These are phyloP conservation scores for Juglanconis oblonga DNA, from an alignment of 2,329 filamentous ascomycete species.

Conservation along the genomic window DNA sequence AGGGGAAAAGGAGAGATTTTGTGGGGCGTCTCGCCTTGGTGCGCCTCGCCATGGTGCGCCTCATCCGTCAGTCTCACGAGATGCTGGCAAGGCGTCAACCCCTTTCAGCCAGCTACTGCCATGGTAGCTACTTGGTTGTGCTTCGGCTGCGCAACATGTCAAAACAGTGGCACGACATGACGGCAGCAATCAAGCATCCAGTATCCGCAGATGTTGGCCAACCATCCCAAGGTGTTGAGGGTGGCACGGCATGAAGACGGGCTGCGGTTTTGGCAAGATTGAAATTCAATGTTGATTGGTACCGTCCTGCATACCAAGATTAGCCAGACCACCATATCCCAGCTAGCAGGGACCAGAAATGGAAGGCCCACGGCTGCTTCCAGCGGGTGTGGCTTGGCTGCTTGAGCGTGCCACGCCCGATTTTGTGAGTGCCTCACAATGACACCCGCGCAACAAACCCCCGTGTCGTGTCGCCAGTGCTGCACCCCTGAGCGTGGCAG, in stretches of 20 bases:
- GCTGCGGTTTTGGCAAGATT: background rate
- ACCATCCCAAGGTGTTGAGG: background rate
- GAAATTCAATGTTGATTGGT: background rate
- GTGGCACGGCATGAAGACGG: constrained; percentile 9
- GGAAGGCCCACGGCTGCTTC: background rate
- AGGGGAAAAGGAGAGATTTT: background rate
- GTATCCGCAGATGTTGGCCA: background rate
- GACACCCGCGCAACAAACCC: too few relatives aligned
- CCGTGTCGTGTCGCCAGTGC: too few relatives aligned
- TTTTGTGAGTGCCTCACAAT: too few relatives aligned
- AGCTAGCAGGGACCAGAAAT: background rate
- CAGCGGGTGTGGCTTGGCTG: constrained; percentile 8
- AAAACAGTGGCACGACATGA: constrained; percentile 11
- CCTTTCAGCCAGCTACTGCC: background rate
- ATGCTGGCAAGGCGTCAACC: background rate
- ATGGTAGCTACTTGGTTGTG: background rate
- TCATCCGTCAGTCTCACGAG: background rate
- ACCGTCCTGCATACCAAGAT: background rate
- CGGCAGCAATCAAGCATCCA: constrained; percentile 1
- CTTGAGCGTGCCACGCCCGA: background rate
- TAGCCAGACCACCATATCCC: background rate
- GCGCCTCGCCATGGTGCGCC: background rate
- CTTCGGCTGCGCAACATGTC: constrained; percentile 1
- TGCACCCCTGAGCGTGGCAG: background rate
- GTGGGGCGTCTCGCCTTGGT: background rate